Percentiles rank a stretch among this genome's conserved stretches.
phyloP scores from a whole-genome alignment of 768 basidiomycete species.

The Calocybe cyanea region DNA sequence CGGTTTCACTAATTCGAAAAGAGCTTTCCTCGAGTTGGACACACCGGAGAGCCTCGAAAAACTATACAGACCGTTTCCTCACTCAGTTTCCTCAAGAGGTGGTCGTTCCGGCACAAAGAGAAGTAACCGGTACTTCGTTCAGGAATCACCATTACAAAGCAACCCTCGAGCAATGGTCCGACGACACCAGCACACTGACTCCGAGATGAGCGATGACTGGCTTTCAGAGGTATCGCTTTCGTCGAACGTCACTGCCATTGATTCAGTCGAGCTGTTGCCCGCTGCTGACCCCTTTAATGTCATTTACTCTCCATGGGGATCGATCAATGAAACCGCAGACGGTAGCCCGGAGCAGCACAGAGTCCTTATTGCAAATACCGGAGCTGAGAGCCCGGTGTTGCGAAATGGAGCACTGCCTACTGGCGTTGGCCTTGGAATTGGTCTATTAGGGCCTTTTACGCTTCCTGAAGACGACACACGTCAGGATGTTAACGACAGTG shows the following conservation, averaged over 20 bases:
- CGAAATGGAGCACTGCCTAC: constrained; percentile 32
- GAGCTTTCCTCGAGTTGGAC: constrained; percentile 20
- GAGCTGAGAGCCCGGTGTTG: constrained; percentile 54
- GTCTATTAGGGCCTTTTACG: constrained; percentile 53
- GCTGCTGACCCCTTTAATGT: constrained; percentile 43
- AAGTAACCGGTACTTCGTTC: constrained; percentile 29
- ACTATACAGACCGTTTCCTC: constrained; percentile 34
- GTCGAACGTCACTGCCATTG: constrained; percentile 19
- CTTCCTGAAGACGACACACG: constrained; percentile 33
- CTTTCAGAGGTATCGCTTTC: constrained; percentile 29
- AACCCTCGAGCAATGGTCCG: constrained; percentile 18
- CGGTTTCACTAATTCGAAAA: constrained; percentile 17
- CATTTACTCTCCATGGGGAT: constrained; percentile 39
- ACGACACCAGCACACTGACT: constrained; percentile 27
- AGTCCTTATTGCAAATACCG: constrained; percentile 28
- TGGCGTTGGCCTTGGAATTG: constrained; percentile 44
- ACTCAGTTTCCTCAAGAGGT: constrained; percentile 33
- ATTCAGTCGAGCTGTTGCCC: constrained; percentile 17
- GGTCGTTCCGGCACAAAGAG: constrained; percentile 29
- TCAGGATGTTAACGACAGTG: constrained; percentile 24
- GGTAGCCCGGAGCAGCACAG: constrained; percentile 21
- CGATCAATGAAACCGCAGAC: constrained; percentile 19
- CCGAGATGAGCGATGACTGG: constrained; percentile 41
- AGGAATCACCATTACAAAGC: constrained; percentile 47
- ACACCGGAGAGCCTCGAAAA: constrained; percentile 30